Evolutionary conservation across 306 rosid genomes (phyloP).

Genomic region (Spatholobus suberectus): DNA sequence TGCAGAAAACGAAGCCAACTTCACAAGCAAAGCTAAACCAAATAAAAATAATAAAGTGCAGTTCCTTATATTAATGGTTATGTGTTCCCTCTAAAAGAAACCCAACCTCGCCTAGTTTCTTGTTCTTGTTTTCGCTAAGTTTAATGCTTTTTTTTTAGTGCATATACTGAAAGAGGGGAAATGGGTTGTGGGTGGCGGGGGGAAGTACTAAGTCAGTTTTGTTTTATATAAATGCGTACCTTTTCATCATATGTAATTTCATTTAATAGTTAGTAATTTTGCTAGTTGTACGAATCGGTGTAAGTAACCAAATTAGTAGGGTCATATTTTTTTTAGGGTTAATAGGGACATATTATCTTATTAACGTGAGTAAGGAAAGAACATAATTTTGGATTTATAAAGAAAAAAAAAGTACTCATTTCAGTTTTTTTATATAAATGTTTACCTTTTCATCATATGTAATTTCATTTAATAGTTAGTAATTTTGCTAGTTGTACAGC

Average conservation of each 20-base stretch:
- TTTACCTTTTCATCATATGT: neutral
- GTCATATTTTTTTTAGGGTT: too few species aligned
- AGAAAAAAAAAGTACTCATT: too few species aligned
- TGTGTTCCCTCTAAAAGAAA: constrained; percentile 47
- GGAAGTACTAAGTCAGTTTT: too few species aligned
- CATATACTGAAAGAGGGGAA: neutral
- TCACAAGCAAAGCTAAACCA: constrained; percentile 54
- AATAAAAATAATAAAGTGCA: constrained; percentile 32
- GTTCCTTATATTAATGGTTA: constrained; percentile 50
- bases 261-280: too few species aligned
- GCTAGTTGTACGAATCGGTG: too few species aligned
- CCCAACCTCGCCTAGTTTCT: constrained; percentile 33
- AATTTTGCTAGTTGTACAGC: too few species aligned
- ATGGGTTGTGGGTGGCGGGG: neutral
- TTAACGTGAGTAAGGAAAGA: too few species aligned
- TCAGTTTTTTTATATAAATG: neutral
- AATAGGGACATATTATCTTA: too few species aligned
- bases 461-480: too few species aligned
- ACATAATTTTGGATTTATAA: too few species aligned
- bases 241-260: neutral
- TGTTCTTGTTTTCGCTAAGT: constrained; percentile 37
- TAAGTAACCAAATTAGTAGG: too few species aligned
- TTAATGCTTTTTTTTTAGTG: constrained; percentile 21
- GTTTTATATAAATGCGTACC: neutral
- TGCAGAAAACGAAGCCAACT: constrained; percentile 48